These are phyloP conservation scores for Lactifluus volemus DNA, from an alignment of 768 basidiomycete genomes.

Conservation along the genomic window DNA sequence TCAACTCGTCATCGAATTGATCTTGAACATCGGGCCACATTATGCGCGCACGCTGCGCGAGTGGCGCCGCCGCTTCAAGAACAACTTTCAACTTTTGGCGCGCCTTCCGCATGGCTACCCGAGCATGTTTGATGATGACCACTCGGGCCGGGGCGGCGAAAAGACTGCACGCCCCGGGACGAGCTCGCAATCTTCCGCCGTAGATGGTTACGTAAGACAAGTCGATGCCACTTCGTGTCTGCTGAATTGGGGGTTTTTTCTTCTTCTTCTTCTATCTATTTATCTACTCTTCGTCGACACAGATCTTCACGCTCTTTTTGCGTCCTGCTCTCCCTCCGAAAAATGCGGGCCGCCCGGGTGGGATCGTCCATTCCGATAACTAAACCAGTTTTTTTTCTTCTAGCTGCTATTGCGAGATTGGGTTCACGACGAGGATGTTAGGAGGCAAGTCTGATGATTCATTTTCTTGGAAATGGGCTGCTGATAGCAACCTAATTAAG, in stretches of 20 bases:
- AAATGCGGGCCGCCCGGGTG: too few relatives aligned
- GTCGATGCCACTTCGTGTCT: too few relatives aligned
- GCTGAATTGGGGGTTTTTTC: too few relatives aligned
- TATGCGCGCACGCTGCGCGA: slow-evolving; percentile 76
- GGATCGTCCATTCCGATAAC: too few relatives aligned
- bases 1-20: slow-evolving; percentile 8
- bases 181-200: slow-evolving; percentile 69
- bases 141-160: slow-evolving; percentile 21
- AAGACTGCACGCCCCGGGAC: slow-evolving; percentile 27
- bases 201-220: slow-evolving; percentile 54
- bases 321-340: neutral
- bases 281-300: too few relatives aligned
- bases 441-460: neutral
- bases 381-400: neutral
- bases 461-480: neutral
- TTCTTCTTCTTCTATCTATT: too few relatives aligned
- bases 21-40: slow-evolving; percentile 34
- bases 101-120: slow-evolving; percentile 52
- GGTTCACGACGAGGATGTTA: neutral
- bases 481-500: neutral
- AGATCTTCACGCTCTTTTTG: neutral
- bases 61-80: slow-evolving; percentile 57
- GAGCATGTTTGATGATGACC: slow-evolving; percentile 33
- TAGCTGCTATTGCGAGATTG: slow-evolving; percentile 3
- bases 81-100: slow-evolving; percentile 51